Evolutionary conservation across 495 filamentous ascomycete genomes (phyloP), one percentile per base, ranked within the genome.

Genomic region (Aspergillus leporis): DNA sequence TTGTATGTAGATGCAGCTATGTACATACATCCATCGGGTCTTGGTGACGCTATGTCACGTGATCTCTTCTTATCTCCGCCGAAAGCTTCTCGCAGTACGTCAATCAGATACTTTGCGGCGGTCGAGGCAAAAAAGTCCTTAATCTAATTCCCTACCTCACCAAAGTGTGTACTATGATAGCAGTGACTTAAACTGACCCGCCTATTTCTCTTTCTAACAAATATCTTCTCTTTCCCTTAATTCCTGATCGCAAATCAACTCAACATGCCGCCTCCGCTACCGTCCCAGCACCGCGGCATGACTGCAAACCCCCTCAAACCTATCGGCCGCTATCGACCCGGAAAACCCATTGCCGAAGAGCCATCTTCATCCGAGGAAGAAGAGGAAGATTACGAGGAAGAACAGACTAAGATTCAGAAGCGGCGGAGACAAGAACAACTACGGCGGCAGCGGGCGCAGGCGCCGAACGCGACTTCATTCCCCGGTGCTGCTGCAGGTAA

Each of bases 241-340:
- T 41, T 38, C 32, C 51, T 22, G 22, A 30, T 53, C 16, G 9
- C 45, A 55, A 25, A 41, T 52, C 40, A 23, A 60, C 53, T 53
- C 77, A 79, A 64, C 54, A 96, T 96, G 92, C 88, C 91, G 63
- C 77, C 76, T 53, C 76, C 74, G 9, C 68, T 78, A 36, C 74
- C 75, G 28, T 74, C 75, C 54, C 59, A 66, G n/a, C 71, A 75
- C 53, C 93, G 92, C 76, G 87, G 90, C 60, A 97, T 98, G 93
- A 97, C 93, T 64, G 91, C 91, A 45, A 97, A 98, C 70, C 92
- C 91, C 4, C 73, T 88, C 59, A 87, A 86, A 64, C 90, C 93
- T 1, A 56, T 28, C 25, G 25, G 62, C 50, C 88, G 95, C 23
- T 90, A 97, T 70, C 85, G 92, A 43, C 87, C 92, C 32, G 93